A percentile compares a stretch with the other conserved stretches of the same genome.
These are phyloP conservation scores for Exobasidium cylindrosporum DNA, from an alignment of 1,284 basidiomycete species.

Conservation along the genomic window DNA sequence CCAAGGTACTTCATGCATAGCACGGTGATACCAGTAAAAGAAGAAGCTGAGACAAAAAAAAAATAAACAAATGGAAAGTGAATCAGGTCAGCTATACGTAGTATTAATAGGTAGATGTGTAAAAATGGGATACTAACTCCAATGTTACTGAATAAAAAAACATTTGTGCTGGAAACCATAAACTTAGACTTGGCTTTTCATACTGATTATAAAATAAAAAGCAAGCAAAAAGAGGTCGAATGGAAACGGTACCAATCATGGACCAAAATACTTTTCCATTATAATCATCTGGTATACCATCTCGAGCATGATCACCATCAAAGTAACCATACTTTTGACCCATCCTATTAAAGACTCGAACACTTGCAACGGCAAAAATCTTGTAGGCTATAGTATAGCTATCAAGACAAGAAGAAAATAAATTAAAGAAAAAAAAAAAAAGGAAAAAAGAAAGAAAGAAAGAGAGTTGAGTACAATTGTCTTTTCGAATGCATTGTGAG, in stretches of 20 bases:
- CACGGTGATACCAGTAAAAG: conserved; percentile 48
- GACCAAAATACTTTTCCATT: conserved; percentile 26
- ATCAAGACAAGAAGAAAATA: too few species aligned
- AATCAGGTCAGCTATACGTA: too few species aligned
- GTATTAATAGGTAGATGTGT: not conserved
- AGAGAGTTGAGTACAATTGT: too few species aligned
- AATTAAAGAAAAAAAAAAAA: not conserved
- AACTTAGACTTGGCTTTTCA: conserved; percentile 22
- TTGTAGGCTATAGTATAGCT: conserved; percentile 23
- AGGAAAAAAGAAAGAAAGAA: not conserved
- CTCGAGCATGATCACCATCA: conserved; percentile 28
- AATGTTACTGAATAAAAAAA: conserved; percentile 29
- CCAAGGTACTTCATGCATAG: conserved; percentile 34
- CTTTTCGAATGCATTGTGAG: too few species aligned
- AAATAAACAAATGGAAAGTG: not conserved
- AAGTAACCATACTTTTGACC: conserved; percentile 36
- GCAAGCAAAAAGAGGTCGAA: conserved; percentile 33
- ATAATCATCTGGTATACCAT: conserved; percentile 32
- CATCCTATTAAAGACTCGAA: conserved; percentile 24
- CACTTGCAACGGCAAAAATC: conserved; percentile 21
- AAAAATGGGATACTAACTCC: conserved; percentile 17
- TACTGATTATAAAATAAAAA: conserved; percentile 35
- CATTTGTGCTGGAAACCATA: conserved; percentile 35
- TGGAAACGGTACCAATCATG: conserved; percentile 24
- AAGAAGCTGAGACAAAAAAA: conserved; percentile 27